Base-by-base conservation (phyloP, 108 stramenopile genomes). In the Fistulifera solaris region DNA sequence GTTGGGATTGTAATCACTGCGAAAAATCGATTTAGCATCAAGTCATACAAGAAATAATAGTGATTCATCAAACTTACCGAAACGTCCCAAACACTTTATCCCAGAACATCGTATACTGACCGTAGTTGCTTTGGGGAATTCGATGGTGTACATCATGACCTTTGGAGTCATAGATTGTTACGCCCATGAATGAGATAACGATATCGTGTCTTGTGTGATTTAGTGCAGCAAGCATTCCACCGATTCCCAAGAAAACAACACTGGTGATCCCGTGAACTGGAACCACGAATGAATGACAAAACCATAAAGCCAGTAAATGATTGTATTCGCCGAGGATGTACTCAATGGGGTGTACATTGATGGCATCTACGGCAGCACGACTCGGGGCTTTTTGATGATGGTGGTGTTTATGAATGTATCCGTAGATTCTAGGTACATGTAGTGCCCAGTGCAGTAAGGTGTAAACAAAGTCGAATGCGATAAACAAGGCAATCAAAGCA, bases 311-410 rank as follows among this genome's bases (percentile, higher is more conserved):
- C 27, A 84, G 58, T 24, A 96, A 60, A 72, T 98, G 97, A 59
- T 94, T 93, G 76, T 96, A 98, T 76, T 98, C 97, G 18, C 97
- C 97, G 41, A 94, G 53, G 38, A 94, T 63, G 63, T 90, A 98
- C 68, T 98, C 97, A n/a, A 98, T 61, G 11, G 97, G 97, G 75
- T 98, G 97, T 27, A 96, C 95, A 75, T 98, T 98, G 44, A 96
- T 86, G 12, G 95, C 97, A 67, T 98, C 97, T n/a, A 79, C 73
- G 56, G 87, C 94, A 22, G 93, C 97, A 13, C 97, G 73, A 18
- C 83, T 70, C 11, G 97, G 97, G 0, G 94, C 95, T 63, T 96
- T 95, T 74, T 98, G 95, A 38, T 73, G 71, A 58, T 98, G 97
- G 58, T 98, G 97, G 73, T 98, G 97, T 73, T 96, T 98, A 83